Evolutionary conservation across 139 green algal genomes (phyloP), one percentile per base, ranked within the genome.

Genomic region (Coelastrella sp.): DNA sequence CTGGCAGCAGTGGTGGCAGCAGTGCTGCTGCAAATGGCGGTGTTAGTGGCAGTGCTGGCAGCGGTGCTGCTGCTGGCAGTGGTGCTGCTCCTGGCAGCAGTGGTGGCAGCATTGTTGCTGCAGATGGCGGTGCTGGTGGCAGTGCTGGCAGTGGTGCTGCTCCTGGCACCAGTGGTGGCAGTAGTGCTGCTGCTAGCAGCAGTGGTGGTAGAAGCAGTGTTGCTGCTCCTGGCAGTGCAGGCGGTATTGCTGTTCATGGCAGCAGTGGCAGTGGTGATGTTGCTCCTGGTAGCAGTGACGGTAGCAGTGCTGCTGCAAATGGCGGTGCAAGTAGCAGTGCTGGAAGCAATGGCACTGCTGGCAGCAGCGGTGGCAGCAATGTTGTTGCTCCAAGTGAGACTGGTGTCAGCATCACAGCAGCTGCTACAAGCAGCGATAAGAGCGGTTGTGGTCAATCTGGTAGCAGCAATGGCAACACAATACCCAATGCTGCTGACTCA

Each of bases 131-230:
- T 70, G 59, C 22, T 27, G 79, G 35, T 58, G 58, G 57, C n/a
- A 58, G 14, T 56, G 24, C 49, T 75, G 81, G 72, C 20, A 58
- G 10, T 59, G n/a, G 49, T 56, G 72, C 58, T 84, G 73, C 14
- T 90, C 72, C n/a, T 65, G 72, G 20, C 82, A 73, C n/a, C 76
- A 73, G 70, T 84, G 85, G 72, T 90, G 70, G 85, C n/a, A n/a
- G n/a, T n/a, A n/a, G n/a, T n/a, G n/a, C n/a, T n/a, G n/a, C n/a
- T n/a, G n/a, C n/a, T n/a, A n/a, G n/a, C n/a, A n/a, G n/a, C n/a
- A n/a, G n/a, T n/a, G n/a, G n/a, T n/a, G n/a, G n/a, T n/a, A n/a
- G n/a, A n/a, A n/a, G n/a, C n/a, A n/a, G n/a, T n/a, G n/a, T n/a
- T n/a, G n/a, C n/a, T n/a, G n/a, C n/a, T n/a, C n/a, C n/a, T n/a